Evolutionary conservation across 2,329 filamentous ascomycete species (phyloP).

Genomic region (Cadophora gregata): DNA sequence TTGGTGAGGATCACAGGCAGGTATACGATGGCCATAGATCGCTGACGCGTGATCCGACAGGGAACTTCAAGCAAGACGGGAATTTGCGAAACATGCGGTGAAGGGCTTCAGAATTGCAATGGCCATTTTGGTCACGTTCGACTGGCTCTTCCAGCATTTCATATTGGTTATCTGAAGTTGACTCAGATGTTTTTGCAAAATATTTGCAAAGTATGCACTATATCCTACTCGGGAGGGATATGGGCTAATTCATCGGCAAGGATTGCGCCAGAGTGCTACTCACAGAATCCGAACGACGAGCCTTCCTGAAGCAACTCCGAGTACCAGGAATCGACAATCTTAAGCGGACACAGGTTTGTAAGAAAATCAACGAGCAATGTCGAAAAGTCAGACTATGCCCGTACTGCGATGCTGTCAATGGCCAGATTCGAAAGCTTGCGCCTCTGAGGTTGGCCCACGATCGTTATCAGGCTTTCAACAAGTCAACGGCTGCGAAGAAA

Average conservation of each 20-base stretch:
- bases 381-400: constrained; percentile 85
- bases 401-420: constrained; percentile 82
- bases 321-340: constrained; percentile 86
- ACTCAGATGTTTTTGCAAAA: constrained; percentile 91
- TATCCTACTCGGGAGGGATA: constrained; percentile 18
- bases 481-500: constrained; percentile 87
- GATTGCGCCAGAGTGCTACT: constrained; percentile 86
- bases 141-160: constrained; percentile 89
- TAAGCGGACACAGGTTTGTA: constrained; percentile 80
- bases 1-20: constrained; percentile 55
- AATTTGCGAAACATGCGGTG: constrained; percentile 81
- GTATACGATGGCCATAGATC: constrained; percentile 20
- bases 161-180: constrained; percentile 94
- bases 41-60: constrained; percentile 44
- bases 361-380: constrained; percentile 88
- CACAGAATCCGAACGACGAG: constrained; percentile 77
- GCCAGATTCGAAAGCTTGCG: constrained; percentile 88
- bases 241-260: constrained; percentile 44
- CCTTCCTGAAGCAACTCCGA: constrained; percentile 80
- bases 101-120: constrained; percentile 82
- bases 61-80: constrained; percentile 86
- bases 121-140: constrained; percentile 96
- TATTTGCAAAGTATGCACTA: constrained; percentile 76
- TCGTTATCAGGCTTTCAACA: constrained; percentile 87
- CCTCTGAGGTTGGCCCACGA: constrained; percentile 95